Conservation (phyloP, 2,329 filamentous ascomycete genomes). For the Paraconiothyrium sp. region DNA sequence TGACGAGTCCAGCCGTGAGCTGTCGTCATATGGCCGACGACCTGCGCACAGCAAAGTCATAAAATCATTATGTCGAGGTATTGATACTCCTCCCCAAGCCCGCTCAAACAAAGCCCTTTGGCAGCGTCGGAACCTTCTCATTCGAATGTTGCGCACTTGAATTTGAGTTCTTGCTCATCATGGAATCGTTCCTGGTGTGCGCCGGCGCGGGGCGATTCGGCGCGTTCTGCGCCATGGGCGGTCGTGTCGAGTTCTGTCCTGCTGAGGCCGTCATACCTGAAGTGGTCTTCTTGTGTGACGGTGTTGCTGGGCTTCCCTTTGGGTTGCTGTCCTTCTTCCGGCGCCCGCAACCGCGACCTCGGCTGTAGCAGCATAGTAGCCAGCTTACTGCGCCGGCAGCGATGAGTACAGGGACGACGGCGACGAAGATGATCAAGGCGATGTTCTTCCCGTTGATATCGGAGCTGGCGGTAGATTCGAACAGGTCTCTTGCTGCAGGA, state of each 20-base stretch:
- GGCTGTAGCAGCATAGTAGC: conserved; percentile 27
- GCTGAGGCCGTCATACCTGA: background rate
- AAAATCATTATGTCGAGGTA: background rate
- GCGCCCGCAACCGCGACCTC: background rate
- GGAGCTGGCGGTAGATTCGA: conserved; percentile 23
- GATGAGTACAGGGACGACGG: conserved; percentile 36
- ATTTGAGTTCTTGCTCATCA: background rate
- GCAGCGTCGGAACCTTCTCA: background rate
- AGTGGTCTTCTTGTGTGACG: background rate
- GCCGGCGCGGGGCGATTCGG: background rate
- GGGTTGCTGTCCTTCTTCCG: background rate
- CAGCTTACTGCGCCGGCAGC: conserved; percentile 36
- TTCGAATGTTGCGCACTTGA: background rate
- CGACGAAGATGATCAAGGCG: conserved; percentile 36
- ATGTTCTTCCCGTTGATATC: conserved; percentile 27
- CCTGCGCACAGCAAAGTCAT: conserved; percentile 8
- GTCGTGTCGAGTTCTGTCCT: background rate
- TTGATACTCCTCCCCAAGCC: background rate
- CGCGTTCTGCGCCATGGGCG: background rate
- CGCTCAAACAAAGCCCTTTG: conserved; percentile 7
- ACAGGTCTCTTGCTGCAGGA: conserved; percentile 28
- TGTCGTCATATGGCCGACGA: conserved; percentile 2
- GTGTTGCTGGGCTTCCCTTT: background rate
- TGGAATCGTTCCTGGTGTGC: conserved; percentile 3
- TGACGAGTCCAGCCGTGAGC: background rate